Evolutionary conservation across 2,329 filamentous ascomycete genomes (phyloP), one percentile per base, ranked within the genome.

Genomic region (Calonectria naviculata): DNA sequence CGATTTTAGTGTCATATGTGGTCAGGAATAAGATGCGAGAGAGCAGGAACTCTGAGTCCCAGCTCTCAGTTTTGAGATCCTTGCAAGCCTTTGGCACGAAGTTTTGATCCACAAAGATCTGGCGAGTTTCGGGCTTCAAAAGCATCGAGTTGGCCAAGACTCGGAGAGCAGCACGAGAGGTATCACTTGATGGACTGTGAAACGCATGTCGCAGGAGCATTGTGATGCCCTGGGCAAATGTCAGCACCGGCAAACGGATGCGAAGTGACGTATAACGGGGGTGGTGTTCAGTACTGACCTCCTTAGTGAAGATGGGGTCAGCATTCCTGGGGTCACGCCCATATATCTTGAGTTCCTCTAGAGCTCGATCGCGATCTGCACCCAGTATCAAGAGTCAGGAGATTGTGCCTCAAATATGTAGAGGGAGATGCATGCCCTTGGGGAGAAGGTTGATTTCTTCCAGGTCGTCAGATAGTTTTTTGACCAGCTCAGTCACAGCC

Each of bases 1-100:
- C 83, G 80, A 84, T 85, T 73, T 85, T 87, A 79, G 84, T 71
- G 89, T 84, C 87, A 83, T 84, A 88, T 77, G 83, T 81, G 67
- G 84, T 86, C 21, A 87, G 85, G 70, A 85, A 82, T 49, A 85
- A 81, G 74, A 85, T 81, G 61, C 86, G 83, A 63, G 85, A 84
- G 71, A 86, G 83, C 2, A 98, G 87, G 81, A 98, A 98, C 79
- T 98, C 95, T 76, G 97, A 93, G 72, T 98, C 95, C 67, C 89
- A 88, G 76, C 87, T 92, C 72, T 95, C 93, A 68, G 88, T 91
- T 87, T 93, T 93, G 47, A 98, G 88, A 73, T 89, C 91, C 67
- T 90, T 87, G 70, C 94, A 95, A 21, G 93, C 90, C 76, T 92
- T 93, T 19, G 86, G 73, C 82, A 85, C 79, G 87, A 87, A 85